A percentile compares a stretch with the other conserved stretches of the same genome.
Conservation (phyloP, 2,329 filamentous ascomycete genomes). For the Paecilomyces niveus region DNA sequence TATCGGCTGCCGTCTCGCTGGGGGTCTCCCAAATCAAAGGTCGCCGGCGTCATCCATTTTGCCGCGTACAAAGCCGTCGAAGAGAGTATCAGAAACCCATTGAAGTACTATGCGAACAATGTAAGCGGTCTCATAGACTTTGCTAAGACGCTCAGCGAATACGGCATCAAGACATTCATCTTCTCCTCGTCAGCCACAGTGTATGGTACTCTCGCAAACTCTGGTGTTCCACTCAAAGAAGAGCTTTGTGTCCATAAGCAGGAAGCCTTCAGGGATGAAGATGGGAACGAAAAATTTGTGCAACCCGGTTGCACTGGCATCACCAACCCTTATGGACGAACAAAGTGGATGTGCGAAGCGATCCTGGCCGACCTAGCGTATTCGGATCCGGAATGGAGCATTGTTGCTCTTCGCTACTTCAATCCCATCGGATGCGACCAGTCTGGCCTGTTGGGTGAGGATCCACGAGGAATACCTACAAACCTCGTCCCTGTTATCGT, state of each 20-base stretch:
- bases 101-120: conserved; percentile 63
- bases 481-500: conserved; percentile 60
- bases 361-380: conserved; percentile 56
- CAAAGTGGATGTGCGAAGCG: conserved; percentile 62
- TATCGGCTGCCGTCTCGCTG: conserved; percentile 30
- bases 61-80: conserved; percentile 61
- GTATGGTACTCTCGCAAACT: conserved; percentile 51
- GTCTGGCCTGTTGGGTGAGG: conserved; percentile 57
- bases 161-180: conserved; percentile 58
- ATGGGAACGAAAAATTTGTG: conserved; percentile 36
- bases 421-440: conserved; percentile 61
- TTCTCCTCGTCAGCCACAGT: conserved; percentile 64
- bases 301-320: conserved; percentile 49
- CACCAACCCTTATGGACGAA: conserved; percentile 59
- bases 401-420: conserved; percentile 60
- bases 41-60: conserved; percentile 62
- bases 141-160: conserved; percentile 49
- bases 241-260: conserved; percentile 49
- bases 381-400: conserved; percentile 55
- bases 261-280: conserved; percentile 37
- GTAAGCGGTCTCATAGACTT: conserved; percentile 58
- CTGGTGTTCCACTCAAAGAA: conserved; percentile 47
- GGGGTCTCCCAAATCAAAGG: conserved; percentile 40
- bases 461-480: conserved; percentile 54
- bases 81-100: conserved; percentile 54